A percentile compares a stretch with the other conserved stretches of the same genome.
These are phyloP conservation scores for Podaxis sp. DNA, from an alignment of 768 basidiomycete species.

Conservation along the genomic window DNA sequence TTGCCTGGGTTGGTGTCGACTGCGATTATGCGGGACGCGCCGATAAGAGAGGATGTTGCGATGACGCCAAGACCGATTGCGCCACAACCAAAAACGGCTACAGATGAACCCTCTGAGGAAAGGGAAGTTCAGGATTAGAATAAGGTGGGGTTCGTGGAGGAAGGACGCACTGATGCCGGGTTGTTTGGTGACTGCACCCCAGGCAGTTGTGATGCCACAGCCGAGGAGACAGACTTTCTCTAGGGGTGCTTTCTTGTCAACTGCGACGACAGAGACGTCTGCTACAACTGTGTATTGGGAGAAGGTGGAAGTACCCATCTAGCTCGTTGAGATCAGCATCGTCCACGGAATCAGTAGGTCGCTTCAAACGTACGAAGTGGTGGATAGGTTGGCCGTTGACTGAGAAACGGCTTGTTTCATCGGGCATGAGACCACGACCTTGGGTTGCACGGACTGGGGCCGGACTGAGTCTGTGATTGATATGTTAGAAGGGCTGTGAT, in stretches of 20 bases:
- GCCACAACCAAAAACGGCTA: conserved; percentile 95
- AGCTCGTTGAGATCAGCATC: background rate
- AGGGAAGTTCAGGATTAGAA: conserved; percentile 2
- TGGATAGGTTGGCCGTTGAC: conserved; percentile 81
- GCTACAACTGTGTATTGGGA: conserved; percentile 99
- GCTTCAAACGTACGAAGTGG: conserved; percentile 71
- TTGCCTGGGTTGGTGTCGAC: conserved; percentile 87
- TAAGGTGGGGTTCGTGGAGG: background rate
- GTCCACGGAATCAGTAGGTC: background rate
- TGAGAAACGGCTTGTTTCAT: conserved; percentile 83
- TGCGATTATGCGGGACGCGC: conserved; percentile 87
- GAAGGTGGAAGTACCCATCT: conserved; percentile 99
- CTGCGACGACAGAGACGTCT: conserved; percentile 92
- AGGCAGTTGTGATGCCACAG: conserved; percentile 97
- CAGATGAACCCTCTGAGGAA: conserved; percentile 67
- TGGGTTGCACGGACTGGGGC: conserved; percentile 82
- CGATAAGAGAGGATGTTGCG: conserved; percentile 70
- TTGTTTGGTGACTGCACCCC: conserved; percentile 93
- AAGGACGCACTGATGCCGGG: conserved; percentile 66
- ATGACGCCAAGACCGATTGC: conserved; percentile 95
- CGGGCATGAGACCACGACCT: conserved; percentile 94
- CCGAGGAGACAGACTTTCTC: conserved; percentile 97
- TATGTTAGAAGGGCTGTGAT: background rate
- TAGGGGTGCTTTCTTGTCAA: conserved; percentile 81
- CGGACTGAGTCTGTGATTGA: background rate